Conservation (phyloP, 768 basidiomycete genomes). For the Solioccasus polychromus region DNA sequence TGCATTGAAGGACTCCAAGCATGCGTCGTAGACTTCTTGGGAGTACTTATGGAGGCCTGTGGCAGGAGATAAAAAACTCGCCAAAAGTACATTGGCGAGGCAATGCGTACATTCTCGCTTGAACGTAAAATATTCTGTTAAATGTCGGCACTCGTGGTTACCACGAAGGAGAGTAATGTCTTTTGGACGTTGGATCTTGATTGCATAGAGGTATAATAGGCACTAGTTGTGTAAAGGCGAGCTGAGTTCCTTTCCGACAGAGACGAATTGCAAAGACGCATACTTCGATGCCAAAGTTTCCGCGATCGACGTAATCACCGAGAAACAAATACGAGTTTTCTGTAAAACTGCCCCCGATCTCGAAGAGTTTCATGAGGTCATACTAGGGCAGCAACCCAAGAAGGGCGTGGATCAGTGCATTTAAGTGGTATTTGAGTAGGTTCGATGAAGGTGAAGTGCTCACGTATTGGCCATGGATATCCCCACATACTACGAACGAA, state of each 20-base stretch:
- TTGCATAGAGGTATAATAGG: slow-evolving; percentile 86
- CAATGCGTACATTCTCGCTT: slow-evolving; percentile 83
- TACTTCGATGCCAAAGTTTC: slow-evolving; percentile 84
- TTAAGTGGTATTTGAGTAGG: slow-evolving; percentile 56
- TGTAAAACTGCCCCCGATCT: slow-evolving; percentile 82
- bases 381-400: slow-evolving; percentile 54
- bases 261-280: slow-evolving; percentile 13
- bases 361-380: slow-evolving; percentile 97
- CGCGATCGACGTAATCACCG: slow-evolving; percentile 97
- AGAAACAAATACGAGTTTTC: slow-evolving; percentile 91
- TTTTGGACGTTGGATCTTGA: slow-evolving; percentile 88
- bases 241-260: background rate
- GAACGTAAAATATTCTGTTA: slow-evolving; percentile 98
- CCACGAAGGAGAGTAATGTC: slow-evolving; percentile 84
- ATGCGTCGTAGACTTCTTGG: slow-evolving; percentile 80
- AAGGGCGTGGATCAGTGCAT: slow-evolving; percentile 2
- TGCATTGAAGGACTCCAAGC: slow-evolving; percentile 84
- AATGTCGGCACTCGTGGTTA: slow-evolving; percentile 95
- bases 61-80: slow-evolving; percentile 7
- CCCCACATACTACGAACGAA: slow-evolving; percentile 76
- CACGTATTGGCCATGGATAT: slow-evolving; percentile 98
- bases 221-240: slow-evolving; percentile 51
- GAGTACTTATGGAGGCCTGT: slow-evolving; percentile 29
- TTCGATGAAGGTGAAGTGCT: slow-evolving; percentile 72
- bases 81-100: background rate